phyloP scores from a whole-genome alignment of 1,284 basidiomycete species.

The Malassezia slooffiae region DNA sequence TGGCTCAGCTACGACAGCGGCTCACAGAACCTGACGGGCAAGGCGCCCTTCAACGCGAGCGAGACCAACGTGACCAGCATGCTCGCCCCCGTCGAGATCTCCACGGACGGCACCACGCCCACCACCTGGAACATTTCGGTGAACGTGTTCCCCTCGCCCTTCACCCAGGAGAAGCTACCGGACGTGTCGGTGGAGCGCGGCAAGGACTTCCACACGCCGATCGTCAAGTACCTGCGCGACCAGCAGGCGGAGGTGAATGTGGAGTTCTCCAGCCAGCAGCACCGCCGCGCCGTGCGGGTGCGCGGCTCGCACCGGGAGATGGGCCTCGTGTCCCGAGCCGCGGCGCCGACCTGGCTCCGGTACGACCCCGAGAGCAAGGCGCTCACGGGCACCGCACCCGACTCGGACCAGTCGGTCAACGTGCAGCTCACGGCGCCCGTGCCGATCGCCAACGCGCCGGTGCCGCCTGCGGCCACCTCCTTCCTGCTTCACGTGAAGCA shows the following conservation, averaged over 20 bases:
- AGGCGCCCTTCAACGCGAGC: background rate
- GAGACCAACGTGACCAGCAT: conserved; percentile 2
- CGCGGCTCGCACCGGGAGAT: background rate
- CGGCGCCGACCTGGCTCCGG: conserved; percentile 6
- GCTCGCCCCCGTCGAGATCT: conserved; percentile 1
- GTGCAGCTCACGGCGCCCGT: conserved; percentile 2
- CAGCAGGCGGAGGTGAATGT: conserved; percentile 12
- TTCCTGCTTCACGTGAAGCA: conserved; percentile 3
- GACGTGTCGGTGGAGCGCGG: conserved; percentile 21
- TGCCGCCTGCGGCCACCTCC: background rate
- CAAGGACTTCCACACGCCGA: conserved; percentile 10
- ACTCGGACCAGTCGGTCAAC: background rate
- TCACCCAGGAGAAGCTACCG: conserved; percentile 55
- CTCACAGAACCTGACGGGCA: conserved; percentile 6
- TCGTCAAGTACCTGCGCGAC: conserved; percentile 13
- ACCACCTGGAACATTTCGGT: conserved; percentile 47
- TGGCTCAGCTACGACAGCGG: conserved; percentile 2
- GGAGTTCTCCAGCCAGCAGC: background rate
- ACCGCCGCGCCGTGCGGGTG: background rate
- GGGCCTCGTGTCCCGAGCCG: background rate
- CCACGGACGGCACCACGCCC: conserved; percentile 50
- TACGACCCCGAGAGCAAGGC: conserved; percentile 1
- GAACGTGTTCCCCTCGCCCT: conserved; percentile 58
- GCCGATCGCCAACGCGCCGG: conserved; percentile 1
- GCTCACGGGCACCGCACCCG: conserved; percentile 6